Conservation (phyloP, 257 asterid species). For the Nicotiana sylvestris region DNA sequence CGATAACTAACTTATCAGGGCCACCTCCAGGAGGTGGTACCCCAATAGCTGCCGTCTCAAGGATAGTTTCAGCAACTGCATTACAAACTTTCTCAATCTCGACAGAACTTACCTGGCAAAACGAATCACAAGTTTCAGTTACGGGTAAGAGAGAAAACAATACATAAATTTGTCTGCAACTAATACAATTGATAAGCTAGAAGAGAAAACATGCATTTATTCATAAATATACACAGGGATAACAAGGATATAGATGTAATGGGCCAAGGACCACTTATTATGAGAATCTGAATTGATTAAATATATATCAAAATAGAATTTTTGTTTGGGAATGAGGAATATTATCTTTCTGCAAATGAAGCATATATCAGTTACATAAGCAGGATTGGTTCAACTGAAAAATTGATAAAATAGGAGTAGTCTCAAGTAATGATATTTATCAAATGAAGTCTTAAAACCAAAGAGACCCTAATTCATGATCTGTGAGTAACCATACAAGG, state of each 20-base stretch:
- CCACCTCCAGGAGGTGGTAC: slow-evolving; percentile 90
- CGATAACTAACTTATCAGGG: slow-evolving; percentile 73
- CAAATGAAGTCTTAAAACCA: background rate
- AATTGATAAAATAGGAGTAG: background rate
- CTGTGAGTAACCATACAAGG: background rate
- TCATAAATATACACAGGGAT: background rate
- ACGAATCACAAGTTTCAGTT: background rate
- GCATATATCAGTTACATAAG: background rate
- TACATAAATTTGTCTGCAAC: background rate
- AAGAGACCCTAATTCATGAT: background rate
- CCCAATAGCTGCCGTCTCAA: slow-evolving; percentile 93
- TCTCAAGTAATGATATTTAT: background rate
- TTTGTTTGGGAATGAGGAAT: too few species aligned
- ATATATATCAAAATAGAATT: background rate
- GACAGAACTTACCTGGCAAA: slow-evolving; percentile 78
- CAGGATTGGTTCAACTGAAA: background rate
- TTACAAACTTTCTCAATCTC: slow-evolving; percentile 95
- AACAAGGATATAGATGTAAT: background rate
- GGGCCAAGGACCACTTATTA: background rate
- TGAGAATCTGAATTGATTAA: background rate
- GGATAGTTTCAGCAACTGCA: slow-evolving; percentile 43
- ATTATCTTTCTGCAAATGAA: background rate
- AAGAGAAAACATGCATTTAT: background rate
- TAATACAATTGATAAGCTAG: background rate
- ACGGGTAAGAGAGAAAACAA: background rate